Conservation (phyloP, 2,329 filamentous ascomycete genomes). For the Sporothrix inflata region DNA sequence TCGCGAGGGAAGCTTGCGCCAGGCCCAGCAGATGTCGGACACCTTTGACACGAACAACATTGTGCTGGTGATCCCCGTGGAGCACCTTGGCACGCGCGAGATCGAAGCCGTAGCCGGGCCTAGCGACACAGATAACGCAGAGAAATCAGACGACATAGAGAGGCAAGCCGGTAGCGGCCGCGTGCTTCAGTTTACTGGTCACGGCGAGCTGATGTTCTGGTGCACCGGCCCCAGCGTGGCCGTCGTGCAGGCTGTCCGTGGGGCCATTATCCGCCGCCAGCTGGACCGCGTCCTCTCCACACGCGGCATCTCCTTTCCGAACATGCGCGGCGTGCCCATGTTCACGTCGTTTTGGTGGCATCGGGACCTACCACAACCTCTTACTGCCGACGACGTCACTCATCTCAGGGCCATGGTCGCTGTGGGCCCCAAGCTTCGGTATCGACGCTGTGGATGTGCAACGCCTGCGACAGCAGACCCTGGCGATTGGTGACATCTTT, state of each 20-base stretch:
- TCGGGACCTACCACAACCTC: not conserved
- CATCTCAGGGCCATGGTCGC: not conserved
- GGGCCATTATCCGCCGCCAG: not conserved
- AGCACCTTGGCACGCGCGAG: not conserved
- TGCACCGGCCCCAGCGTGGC: not conserved
- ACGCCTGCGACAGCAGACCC: not conserved
- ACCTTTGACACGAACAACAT: not conserved
- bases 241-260: not conserved
- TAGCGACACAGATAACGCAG: too few relatives aligned
- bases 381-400: not conserved
- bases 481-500: not conserved
- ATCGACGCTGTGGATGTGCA: not conserved
- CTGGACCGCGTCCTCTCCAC: not conserved
- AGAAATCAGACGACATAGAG: too few relatives aligned
- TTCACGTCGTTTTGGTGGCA: not conserved
- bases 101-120: not conserved
- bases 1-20: not conserved
- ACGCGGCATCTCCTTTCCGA: not conserved
- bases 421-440: not conserved
- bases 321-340: not conserved
- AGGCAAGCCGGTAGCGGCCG: too few relatives aligned
- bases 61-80: not conserved
- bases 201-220: not conserved
- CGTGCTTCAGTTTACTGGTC: too few relatives aligned
- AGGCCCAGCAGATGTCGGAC: not conserved